Evolutionary conservation across 2,329 filamentous ascomycete species (phyloP).

Genomic region (Chaetomiaceae sp.): DNA sequence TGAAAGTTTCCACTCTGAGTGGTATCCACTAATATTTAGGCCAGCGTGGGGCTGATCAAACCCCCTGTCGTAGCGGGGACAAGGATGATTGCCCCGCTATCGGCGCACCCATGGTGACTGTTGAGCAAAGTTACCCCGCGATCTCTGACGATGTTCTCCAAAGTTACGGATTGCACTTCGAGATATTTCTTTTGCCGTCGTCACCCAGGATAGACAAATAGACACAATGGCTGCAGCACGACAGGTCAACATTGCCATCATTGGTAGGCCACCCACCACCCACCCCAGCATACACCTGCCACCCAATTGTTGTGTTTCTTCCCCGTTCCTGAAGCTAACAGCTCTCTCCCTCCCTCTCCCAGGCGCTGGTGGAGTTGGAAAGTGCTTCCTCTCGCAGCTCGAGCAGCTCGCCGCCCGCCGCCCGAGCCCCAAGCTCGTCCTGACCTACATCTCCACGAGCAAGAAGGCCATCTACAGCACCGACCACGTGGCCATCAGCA

Average conservation of each 20-base stretch:
- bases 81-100: slow-evolving; percentile 25
- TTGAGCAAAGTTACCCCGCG: slow-evolving; percentile 21
- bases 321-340: slow-evolving; percentile 11
- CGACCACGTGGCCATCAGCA: slow-evolving; percentile 64
- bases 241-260: slow-evolving; percentile 40
- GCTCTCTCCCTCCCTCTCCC: slow-evolving; percentile 12
- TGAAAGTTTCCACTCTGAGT: neutral
- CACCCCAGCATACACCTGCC: neutral
- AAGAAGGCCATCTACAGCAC: slow-evolving; percentile 73
- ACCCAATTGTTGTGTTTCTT: too few species aligned
- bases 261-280: slow-evolving; percentile 31
- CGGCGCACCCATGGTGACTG: slow-evolving; percentile 25
- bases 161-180: too few species aligned
- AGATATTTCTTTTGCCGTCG: too few species aligned
- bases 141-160: neutral
- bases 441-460: slow-evolving; percentile 82
- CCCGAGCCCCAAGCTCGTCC: slow-evolving; percentile 63
- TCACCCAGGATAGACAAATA: too few species aligned
- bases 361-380: slow-evolving; percentile 92
- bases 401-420: slow-evolving; percentile 60
- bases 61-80: slow-evolving; percentile 1
- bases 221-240: slow-evolving; percentile 29
- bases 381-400: slow-evolving; percentile 83
- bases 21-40: slow-evolving; percentile 7
- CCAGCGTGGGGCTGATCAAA: slow-evolving; percentile 3